phyloP scores from a whole-genome alignment of 1,139 yeast species.

The Suhomyces yuchorum region DNA sequence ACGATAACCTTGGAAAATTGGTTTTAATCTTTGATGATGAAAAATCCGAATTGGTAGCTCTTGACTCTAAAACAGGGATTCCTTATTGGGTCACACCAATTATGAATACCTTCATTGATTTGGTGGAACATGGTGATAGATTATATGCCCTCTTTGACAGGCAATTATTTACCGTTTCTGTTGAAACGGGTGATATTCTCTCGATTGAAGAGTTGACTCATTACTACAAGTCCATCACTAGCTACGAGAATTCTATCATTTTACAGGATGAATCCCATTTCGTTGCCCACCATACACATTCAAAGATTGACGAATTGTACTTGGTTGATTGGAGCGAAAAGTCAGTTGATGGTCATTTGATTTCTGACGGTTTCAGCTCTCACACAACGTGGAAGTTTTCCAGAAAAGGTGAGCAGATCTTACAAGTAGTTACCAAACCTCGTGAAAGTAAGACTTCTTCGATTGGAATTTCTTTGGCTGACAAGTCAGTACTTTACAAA shows the following conservation, averaged over 20 bases:
- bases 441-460: slow-evolving; percentile 54
- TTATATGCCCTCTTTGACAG: slow-evolving; percentile 27
- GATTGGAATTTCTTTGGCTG: slow-evolving; percentile 70
- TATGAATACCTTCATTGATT: slow-evolving; percentile 16
- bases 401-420: slow-evolving; percentile 21
- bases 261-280: slow-evolving; percentile 12
- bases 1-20: slow-evolving; percentile 35
- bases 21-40: slow-evolving; percentile 32
- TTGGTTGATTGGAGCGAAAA: slow-evolving; percentile 19
- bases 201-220: slow-evolving; percentile 5
- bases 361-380: slow-evolving; percentile 19
- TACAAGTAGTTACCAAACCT: slow-evolving; percentile 30
- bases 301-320: slow-evolving; percentile 17
- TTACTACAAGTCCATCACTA: neutral
- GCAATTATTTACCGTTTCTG: slow-evolving; percentile 22
- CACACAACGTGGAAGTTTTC: slow-evolving; percentile 33
- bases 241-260: slow-evolving; percentile 5
- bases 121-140: slow-evolving; percentile 21
- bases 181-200: slow-evolving; percentile 29
- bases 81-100: slow-evolving; percentile 26
- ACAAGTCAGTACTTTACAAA: slow-evolving; percentile 79
- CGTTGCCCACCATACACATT: slow-evolving; percentile 4
- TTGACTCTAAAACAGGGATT: slow-evolving; percentile 33
- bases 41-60: slow-evolving; percentile 29
- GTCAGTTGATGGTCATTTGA: slow-evolving; percentile 27